A percentile compares a stretch with the other conserved stretches of the same genome.
Evolutionary conservation across 257 asterid species (phyloP).

Genomic region (Orobanche coerulescens): DNA sequence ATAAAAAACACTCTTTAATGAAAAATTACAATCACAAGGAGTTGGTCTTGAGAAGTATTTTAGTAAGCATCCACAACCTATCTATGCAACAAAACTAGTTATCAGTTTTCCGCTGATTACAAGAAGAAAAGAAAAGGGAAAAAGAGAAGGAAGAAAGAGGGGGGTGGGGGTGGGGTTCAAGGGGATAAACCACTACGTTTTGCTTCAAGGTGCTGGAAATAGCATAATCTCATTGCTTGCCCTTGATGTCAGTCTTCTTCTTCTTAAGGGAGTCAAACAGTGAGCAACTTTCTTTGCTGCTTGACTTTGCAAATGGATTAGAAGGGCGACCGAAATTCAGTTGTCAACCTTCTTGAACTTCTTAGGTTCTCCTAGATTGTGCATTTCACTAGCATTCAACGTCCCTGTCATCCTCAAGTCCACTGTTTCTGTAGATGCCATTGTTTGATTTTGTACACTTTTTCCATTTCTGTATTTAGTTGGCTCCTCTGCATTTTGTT

Average conservation of each 20-base stretch:
- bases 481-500: conserved; percentile 33
- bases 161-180: too few species aligned
- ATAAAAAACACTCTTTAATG: too few species aligned
- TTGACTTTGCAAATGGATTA: conserved; percentile 75
- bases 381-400: conserved; percentile 18
- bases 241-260: conserved; percentile 36
- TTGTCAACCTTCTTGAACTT: conserved; percentile 23
- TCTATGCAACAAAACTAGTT: too few species aligned
- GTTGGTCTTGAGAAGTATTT: too few species aligned
- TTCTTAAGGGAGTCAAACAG: conserved; percentile 69
- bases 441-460: conserved; percentile 26
- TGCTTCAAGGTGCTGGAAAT: conserved; percentile 12
- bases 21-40: too few species aligned
- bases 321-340: conserved; percentile 41
- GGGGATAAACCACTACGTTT: background rate
- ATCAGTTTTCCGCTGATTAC: too few species aligned
- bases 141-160: background rate
- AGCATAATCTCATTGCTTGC: conserved; percentile 24
- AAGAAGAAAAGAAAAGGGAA: too few species aligned
- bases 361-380: conserved; percentile 28
- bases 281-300: conserved; percentile 43
- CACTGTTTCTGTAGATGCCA: conserved; percentile 25
- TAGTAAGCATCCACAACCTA: too few species aligned
- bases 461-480: conserved; percentile 26
- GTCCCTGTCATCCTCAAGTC: conserved; percentile 28